Percentiles rank a stretch among this genome's conserved stretches.
These are phyloP conservation scores for Blumeriella jaapii DNA, from an alignment of 2,329 filamentous ascomycete genomes.

Conservation along the genomic window DNA sequence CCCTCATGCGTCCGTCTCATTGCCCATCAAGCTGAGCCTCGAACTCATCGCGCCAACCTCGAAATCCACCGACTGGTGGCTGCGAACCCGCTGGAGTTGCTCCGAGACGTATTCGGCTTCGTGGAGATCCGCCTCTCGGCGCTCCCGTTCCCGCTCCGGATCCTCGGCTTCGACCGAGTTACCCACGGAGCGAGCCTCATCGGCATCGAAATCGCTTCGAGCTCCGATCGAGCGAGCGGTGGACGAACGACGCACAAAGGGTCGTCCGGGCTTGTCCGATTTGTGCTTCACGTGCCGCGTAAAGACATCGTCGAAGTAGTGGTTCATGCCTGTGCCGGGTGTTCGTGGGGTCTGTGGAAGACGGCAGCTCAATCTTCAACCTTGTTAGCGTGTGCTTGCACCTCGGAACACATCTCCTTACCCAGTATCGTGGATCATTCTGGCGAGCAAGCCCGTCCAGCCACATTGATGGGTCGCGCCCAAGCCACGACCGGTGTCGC, in stretches of 20 bases:
- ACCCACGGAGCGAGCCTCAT: constrained; percentile 29
- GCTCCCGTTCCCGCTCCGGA: constrained; percentile 39
- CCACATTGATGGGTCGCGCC: constrained; percentile 92
- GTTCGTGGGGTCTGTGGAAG: constrained; percentile 88
- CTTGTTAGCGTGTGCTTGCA: constrained; percentile 30
- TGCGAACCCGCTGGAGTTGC: constrained; percentile 64
- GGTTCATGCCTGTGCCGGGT: constrained; percentile 68
- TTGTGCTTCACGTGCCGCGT: constrained; percentile 38
- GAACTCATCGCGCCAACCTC: constrained; percentile 45
- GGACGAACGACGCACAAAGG: constrained; percentile 62
- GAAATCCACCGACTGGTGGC: constrained; percentile 28
- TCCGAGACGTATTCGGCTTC: constrained; percentile 73
- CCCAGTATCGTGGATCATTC: constrained; percentile 97
- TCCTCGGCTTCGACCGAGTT: constrained; percentile 38
- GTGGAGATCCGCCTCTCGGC: constrained; percentile 51
- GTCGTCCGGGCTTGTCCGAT: constrained; percentile 33
- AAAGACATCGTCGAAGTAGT: constrained; percentile 93
- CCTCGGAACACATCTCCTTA: constrained; percentile 37
- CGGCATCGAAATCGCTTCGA: constrained; percentile 60
- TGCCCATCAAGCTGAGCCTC: constrained; percentile 41
- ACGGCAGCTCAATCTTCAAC: constrained; percentile 65
- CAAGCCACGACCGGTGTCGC: constrained; percentile 76
- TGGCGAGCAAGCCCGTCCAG: constrained; percentile 91
- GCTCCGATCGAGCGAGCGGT: constrained; percentile 74
- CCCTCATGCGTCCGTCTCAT: not conserved